Evolutionary conservation across 352 stramenopile genomes (phyloP).

Genomic region (Globisporangium emineosum): DNA sequence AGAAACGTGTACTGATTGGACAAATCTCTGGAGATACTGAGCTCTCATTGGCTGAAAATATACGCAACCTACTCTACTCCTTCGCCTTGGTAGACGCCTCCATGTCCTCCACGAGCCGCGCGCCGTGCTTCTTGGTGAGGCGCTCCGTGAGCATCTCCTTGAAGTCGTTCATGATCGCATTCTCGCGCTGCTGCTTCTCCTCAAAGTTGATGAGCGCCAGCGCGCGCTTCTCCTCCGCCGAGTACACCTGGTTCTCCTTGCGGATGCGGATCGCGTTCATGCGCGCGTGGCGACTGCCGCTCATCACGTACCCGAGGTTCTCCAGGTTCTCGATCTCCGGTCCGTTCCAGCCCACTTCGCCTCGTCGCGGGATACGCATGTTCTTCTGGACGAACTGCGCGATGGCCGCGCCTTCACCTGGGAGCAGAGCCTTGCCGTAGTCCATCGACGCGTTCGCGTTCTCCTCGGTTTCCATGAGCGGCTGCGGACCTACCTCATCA

Average conservation of each 20-base stretch:
- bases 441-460: slow-evolving; percentile 52
- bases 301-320: slow-evolving; percentile 96
- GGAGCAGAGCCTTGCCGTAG: slow-evolving; percentile 92
- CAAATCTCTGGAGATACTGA: neutral
- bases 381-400: slow-evolving; percentile 99
- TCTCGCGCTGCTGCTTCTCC: slow-evolving; percentile 98
- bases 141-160: slow-evolving; percentile 89
- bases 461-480: slow-evolving; percentile 46
- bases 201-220: slow-evolving; percentile 98
- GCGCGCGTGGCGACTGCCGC: slow-evolving; percentile 93
- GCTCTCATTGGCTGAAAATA: slow-evolving; percentile 18
- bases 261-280: slow-evolving; percentile 99
- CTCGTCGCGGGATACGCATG: slow-evolving; percentile 97
- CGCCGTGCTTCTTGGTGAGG: slow-evolving; percentile 86
- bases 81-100: slow-evolving; percentile 57
- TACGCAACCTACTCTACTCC: slow-evolving; percentile 1
- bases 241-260: slow-evolving; percentile 99
- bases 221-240: slow-evolving; percentile 97
- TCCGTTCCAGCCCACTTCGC: slow-evolving; percentile 96
- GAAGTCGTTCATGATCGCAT: slow-evolving; percentile 97
- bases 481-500: slow-evolving; percentile 87
- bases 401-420: slow-evolving; percentile 94
- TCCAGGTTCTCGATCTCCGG: slow-evolving; percentile 97
- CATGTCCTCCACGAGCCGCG: slow-evolving; percentile 85
- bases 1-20: slow-evolving; percentile 14